These are phyloP conservation scores for Tieghemostelium lacteum DNA, from an alignment of 78 protist genomes.

Conservation along the genomic window DNA sequence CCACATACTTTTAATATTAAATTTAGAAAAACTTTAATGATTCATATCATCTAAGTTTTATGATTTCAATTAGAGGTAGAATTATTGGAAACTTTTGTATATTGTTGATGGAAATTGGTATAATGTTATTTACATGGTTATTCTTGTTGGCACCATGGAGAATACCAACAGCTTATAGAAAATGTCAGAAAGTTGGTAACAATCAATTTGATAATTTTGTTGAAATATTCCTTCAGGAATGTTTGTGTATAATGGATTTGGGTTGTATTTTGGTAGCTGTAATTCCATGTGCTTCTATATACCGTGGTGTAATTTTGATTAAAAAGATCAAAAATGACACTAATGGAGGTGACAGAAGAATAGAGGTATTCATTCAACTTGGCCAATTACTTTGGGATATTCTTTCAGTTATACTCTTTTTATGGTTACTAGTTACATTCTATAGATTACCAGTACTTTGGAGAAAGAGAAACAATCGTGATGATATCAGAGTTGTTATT, in stretches of 20 bases:
- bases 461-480: neutral
- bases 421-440: neutral
- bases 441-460: slow-evolving; percentile 36
- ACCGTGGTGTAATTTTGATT: neutral
- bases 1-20: neutral
- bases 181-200: neutral
- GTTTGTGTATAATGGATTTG: slow-evolving; percentile 17
- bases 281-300: neutral
- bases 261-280: neutral
- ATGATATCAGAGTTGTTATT: neutral
- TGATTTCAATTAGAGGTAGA: neutral
- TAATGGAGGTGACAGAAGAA: neutral
- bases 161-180: neutral
- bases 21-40: neutral
- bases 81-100: neutral
- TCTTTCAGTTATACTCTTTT: neutral
- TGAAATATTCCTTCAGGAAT: neutral
- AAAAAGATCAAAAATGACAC: neutral
- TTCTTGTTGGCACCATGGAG: slow-evolving; percentile 47
- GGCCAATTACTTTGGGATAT: slow-evolving; percentile 20
- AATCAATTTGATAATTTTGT: neutral
- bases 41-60: neutral
- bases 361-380: slow-evolving; percentile 18
- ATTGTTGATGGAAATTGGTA: neutral
- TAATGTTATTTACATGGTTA: slow-evolving; percentile 1